Evolutionary conservation across 208 protist genomes (phyloP), one percentile per base, ranked within the genome.

Genomic region (Kentomonas sorsogonicus): DNA sequence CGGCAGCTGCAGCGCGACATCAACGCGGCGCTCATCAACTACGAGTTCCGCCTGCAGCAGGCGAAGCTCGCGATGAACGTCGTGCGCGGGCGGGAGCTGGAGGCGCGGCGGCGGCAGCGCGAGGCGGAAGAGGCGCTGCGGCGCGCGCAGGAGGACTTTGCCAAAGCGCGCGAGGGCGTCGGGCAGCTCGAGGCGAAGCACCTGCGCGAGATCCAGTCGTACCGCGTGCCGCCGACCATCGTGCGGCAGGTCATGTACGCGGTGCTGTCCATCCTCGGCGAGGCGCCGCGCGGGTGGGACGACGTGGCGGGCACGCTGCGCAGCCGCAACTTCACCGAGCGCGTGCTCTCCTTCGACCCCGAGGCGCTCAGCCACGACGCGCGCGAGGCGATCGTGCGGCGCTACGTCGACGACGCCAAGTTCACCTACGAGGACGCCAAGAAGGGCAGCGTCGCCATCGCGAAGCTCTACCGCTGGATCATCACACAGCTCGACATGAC

Each of bases 221-320:
- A 90, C 46, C 77, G 83, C 22, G 72, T 72, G 6, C 83, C 83
- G n/a, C 78, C 83, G 11, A 57, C 55, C 5, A 74, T 77, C 18
- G 83, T 90, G 47, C 74, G 79, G 67, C 63, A 64, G n/a, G 83
- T 90, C 4, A 83, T 90, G 66, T 60, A 60, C 13, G 77, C 67
- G 18, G 83, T 86, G 11, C 66, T 90, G 64, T 53, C 71, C 40
- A 53, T 86, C 16, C 38, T 90, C 0, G 77, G 82, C 10, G 73
- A 83, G 70, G 76, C 45, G 41, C 34, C 47, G 47, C 7, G 26
- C 26, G 60, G 30, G 16, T 89, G 81, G 81, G 15, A 36, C 3
- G 81, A 79, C 20, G 69, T 83, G 40, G 69, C 66, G 5, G 23
- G 54, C 1, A 54, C 47, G 1, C 60, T 85, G 60, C 74, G 74